Conservation (phyloP, 78 protist species). For the Polysphondylium violaceum region DNA sequence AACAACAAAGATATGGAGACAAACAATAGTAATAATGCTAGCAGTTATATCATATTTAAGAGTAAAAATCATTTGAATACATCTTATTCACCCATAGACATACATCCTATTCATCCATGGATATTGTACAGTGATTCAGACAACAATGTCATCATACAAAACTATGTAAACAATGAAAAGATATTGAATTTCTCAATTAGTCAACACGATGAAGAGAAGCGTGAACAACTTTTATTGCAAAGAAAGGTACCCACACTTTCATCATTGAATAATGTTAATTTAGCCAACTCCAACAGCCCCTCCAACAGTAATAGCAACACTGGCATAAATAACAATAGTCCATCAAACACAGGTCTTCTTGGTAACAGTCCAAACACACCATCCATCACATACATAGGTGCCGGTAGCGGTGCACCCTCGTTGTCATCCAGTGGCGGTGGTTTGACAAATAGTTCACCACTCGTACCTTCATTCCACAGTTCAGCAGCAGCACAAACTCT, state of each 20-base stretch:
- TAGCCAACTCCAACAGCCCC: not conserved
- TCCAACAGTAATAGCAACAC: not conserved
- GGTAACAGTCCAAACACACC: not conserved
- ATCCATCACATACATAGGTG: not conserved
- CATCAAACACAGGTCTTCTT: too few species aligned
- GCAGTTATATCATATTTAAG: slow-evolving; percentile 48
- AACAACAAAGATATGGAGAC: too few species aligned
- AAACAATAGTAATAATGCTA: not conserved
- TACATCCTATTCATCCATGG: slow-evolving; percentile 77
- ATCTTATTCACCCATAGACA: slow-evolving; percentile 47
- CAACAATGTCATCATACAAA: slow-evolving; percentile 58
- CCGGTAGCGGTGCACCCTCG: not conserved
- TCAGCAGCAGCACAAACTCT: not conserved
- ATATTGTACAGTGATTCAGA: slow-evolving; percentile 50
- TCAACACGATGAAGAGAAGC: slow-evolving; percentile 69
- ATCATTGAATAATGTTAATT: not conserved
- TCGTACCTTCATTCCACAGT: not conserved
- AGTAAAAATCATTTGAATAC: slow-evolving; percentile 32
- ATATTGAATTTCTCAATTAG: slow-evolving; percentile 64
- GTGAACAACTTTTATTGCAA: slow-evolving; percentile 36
- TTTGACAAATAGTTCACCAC: not conserved
- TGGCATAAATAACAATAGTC: not conserved
- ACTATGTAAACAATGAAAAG: slow-evolving; percentile 47
- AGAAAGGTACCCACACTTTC: slow-evolving; percentile 38
- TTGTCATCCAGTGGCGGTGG: not conserved